Conservation (phyloP, 768 basidiomycete species). For the Mycena albidolilacea region DNA sequence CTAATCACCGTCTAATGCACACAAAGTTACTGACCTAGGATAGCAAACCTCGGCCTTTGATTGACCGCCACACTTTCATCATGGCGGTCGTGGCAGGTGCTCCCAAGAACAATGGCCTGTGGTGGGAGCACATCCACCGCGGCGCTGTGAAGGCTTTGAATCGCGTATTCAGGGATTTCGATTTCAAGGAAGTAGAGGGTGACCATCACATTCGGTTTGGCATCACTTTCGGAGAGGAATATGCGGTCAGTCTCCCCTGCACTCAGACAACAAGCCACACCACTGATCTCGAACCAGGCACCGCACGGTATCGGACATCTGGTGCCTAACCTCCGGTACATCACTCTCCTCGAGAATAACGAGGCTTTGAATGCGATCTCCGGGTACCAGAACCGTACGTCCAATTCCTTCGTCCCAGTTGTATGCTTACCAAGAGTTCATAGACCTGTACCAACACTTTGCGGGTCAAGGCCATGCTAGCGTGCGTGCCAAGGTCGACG, state of each 20-base stretch:
- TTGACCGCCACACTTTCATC: neutral
- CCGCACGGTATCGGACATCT: neutral
- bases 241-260: neutral
- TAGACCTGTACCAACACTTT: neutral
- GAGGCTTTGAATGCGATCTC: neutral
- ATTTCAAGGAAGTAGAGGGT: neutral
- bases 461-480: neutral
- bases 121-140: neutral
- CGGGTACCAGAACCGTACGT: neutral
- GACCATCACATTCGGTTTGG: neutral
- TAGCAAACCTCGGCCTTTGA: neutral
- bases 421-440: no score
- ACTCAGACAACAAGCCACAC: neutral
- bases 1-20: neutral
- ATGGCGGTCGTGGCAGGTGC: neutral
- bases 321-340: neutral
- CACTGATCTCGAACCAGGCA: neutral
- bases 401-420: neutral
- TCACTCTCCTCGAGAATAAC: neutral
- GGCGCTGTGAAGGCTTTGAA: neutral
- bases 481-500: neutral
- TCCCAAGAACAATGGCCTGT: neutral
- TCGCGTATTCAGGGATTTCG: neutral
- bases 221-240: neutral
- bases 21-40: neutral